Conservation (phyloP, 2,329 filamentous ascomycete species). For the Aspergillus clavatus region DNA sequence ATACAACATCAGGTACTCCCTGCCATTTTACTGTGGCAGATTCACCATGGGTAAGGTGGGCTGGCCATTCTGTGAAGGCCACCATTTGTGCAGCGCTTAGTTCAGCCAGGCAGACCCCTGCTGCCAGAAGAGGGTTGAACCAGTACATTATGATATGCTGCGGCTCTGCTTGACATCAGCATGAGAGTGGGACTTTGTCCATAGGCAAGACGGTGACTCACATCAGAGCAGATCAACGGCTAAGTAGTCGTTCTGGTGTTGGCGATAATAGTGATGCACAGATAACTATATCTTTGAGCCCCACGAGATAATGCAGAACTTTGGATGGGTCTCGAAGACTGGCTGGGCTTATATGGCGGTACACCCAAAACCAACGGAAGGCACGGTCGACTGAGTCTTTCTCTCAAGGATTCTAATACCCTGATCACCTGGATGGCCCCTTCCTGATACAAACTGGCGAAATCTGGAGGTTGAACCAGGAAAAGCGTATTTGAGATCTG, state of each 20-base stretch:
- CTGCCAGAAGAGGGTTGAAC: slow-evolving; percentile 45
- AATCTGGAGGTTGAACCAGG: neutral
- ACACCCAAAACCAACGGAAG: neutral
- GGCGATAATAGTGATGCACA: neutral
- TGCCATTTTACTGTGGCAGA: slow-evolving; percentile 47
- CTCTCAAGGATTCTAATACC: neutral
- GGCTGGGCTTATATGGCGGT: neutral
- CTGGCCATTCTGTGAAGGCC: slow-evolving; percentile 50
- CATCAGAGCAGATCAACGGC: neutral
- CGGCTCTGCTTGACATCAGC: neutral
- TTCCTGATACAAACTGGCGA: neutral
- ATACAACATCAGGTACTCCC: slow-evolving; percentile 38
- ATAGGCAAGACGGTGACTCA: neutral
- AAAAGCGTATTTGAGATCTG: neutral
- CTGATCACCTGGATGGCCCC: neutral
- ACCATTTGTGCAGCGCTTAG: slow-evolving; percentile 47
- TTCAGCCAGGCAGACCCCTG: slow-evolving; percentile 39
- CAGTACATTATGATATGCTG: slow-evolving; percentile 46
- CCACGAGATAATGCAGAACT: too few relatives aligned
- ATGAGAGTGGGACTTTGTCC: neutral
- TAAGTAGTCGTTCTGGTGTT: neutral
- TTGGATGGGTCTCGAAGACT: neutral
- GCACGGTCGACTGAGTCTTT: neutral
- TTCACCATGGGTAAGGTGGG: slow-evolving; percentile 46
- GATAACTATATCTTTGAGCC: neutral